These are phyloP conservation scores for Zygotorulaspora sp. DNA, from an alignment of 805 yeast genomes.

Conservation along the genomic window DNA sequence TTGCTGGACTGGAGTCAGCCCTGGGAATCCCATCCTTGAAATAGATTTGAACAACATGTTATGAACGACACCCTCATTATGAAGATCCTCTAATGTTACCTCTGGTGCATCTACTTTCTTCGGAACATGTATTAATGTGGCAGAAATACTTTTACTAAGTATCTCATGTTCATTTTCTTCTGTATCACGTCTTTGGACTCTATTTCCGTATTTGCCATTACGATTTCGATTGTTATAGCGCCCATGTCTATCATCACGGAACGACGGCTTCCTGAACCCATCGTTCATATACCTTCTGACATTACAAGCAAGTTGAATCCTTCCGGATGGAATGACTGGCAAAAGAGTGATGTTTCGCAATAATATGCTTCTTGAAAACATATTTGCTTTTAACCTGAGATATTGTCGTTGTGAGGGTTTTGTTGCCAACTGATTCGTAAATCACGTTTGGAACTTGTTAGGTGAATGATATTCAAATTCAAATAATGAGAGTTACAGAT, in stretches of 20 bases:
- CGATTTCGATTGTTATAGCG: not conserved
- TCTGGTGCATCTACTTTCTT: slow-evolving; percentile 17
- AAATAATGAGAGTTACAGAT: too few species aligned
- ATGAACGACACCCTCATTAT: slow-evolving; percentile 31
- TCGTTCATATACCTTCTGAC: not conserved
- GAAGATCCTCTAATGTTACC: slow-evolving; percentile 30
- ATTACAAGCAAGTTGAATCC: not conserved
- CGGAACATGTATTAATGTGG: slow-evolving; percentile 22
- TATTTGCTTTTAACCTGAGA: too few species aligned
- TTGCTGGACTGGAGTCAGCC: slow-evolving; percentile 67
- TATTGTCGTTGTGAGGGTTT: too few species aligned
- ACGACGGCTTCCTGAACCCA: not conserved
- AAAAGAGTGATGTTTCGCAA: not conserved
- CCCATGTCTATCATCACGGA: not conserved
- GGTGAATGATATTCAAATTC: too few species aligned
- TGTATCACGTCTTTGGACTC: slow-evolving; percentile 7
- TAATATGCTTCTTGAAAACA: not conserved
- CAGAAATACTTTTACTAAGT: slow-evolving; percentile 13
- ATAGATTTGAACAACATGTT: slow-evolving; percentile 36
- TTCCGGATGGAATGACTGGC: not conserved
- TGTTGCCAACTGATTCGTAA: too few species aligned
- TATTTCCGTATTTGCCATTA: not conserved
- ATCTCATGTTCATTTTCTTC: slow-evolving; percentile 12
- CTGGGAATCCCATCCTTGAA: slow-evolving; percentile 42
- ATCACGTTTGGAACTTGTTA: too few species aligned